Evolutionary conservation across 208 protist genomes (phyloP), one percentile per base, ranked within the genome.

Genomic region (Trypanosoma conorhini): DNA sequence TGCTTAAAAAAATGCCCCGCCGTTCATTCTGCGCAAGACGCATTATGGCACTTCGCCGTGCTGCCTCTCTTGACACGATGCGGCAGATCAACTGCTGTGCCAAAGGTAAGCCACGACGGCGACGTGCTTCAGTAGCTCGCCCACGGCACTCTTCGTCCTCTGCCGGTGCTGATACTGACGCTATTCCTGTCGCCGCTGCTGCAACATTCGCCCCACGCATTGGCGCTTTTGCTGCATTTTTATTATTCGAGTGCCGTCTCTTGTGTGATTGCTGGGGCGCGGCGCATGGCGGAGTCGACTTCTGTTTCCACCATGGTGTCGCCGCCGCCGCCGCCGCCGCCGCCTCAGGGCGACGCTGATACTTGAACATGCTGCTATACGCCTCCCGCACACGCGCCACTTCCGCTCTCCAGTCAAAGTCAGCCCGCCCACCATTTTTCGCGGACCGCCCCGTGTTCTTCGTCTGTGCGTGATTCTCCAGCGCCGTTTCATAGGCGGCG

Each of bases 351-450:
- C 5, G 9, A 26, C 24, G 61, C 26, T 22, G 42, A 42, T n/a
- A 38, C 13, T 48, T 56, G 30, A 60, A 62, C 4, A 17, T 48
- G 10, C 30, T 46, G 17, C 21, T 38, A n/a, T 33, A 68, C 17
- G 60, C 35, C 15, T 46, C 35, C 28, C 70, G 62, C 30, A 74
- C 70, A 30, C 70, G 70, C 0, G 70, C 70, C 31, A 62, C 62
- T 54, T 67, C 70, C 31, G 70, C 61, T 12, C 70, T 30, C 70
- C 70, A 76, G 46, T 76, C 70, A 51, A 70, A 76, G 0, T 52
- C 54, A 2, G 33, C 44, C n/a, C 46, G 0, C 17, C 28, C 58
- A 33, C 40, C 40, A 40, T 17, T 35, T 17, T 12, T n/a, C 26
- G 21, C 31, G 50, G 5, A 22, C 31, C 40, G 17, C 46, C 31